Evolutionary conservation across 345 rosid genomes (phyloP), one percentile per base, ranked within the genome.

Genomic region (Brassica carinata): DNA sequence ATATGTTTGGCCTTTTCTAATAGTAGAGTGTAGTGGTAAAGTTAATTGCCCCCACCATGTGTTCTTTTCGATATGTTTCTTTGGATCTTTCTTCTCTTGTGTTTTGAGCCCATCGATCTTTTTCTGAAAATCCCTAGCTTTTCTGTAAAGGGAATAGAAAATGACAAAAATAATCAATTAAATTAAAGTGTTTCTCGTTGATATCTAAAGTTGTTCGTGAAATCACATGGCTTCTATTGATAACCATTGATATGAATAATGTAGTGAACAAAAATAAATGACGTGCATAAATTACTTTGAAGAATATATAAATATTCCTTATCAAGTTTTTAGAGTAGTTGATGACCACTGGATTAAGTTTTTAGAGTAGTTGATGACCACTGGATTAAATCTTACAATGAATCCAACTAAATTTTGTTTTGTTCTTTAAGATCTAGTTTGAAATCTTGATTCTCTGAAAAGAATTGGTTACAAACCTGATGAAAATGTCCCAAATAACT

Each of bases 1-100:
- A 66, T 55, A 61, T 61, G 40, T 27, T 74, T 75, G 59, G 65
- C 83, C 74, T 63, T 40, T 69, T 79, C 51, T 74, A 0, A 62
- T 15, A 14, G 2, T 36, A 55, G 23, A 31, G 48, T 43, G 59
- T 80, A 61, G 67, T 26, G 65, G 26, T 74, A 61, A 63, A 79
- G 30, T 73, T 34, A 15, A 74, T 27, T 59, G 29, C 18, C 80
- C 76, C 80, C 73, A 81, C 80, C 79, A 62, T 70, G 83, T 81
- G 79, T 38, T 64, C 4, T 70, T 75, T 75, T 55, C 67, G 45
- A 72, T 26, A 34, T 9, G 27, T 68, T 74, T 79, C 38, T 67
- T 72, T 79, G 78, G 69, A 69, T 2, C 27, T 74, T 74, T 63
- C 70, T 64, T 74, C 71, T 62, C 45, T 53, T 80, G 61, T 64